phyloP scores from a whole-genome alignment of 768 basidiomycete species.

The Russula griseocarnosa region DNA sequence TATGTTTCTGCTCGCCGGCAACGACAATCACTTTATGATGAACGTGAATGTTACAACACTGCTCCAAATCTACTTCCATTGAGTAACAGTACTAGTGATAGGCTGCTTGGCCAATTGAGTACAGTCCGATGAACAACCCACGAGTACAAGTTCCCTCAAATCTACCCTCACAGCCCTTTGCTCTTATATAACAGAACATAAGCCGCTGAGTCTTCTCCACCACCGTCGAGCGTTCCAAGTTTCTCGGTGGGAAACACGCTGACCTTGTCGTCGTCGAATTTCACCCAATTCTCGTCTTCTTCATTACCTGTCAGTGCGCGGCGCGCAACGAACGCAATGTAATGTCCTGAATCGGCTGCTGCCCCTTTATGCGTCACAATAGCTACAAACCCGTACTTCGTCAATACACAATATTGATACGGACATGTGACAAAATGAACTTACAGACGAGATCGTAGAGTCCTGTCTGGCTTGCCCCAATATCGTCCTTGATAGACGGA shows the following conservation, averaged over 20 bases:
- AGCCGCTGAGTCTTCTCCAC: constrained; percentile 85
- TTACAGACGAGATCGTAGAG: constrained; percentile 88
- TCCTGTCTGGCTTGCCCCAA: constrained; percentile 72
- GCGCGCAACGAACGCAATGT: constrained; percentile 72
- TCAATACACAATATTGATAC: constrained; percentile 14
- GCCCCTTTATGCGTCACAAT: constrained; percentile 98
- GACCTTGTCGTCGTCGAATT: constrained; percentile 96
- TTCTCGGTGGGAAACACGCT: constrained; percentile 83
- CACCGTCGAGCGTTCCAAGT: constrained; percentile 79
- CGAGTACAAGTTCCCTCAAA: background rate
- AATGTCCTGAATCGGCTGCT: constrained; percentile 92
- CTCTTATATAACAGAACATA: constrained; percentile 85
- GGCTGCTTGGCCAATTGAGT: background rate
- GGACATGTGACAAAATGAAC: constrained; percentile 33
- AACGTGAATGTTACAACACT: background rate
- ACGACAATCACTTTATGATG: background rate
- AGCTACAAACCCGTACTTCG: constrained; percentile 42
- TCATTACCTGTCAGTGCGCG: constrained; percentile 37
- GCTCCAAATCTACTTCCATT: background rate
- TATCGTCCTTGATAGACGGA: constrained; percentile 57
- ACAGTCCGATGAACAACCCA: constrained; percentile 17
- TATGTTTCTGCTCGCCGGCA: background rate
- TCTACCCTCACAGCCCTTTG: constrained; percentile 39
- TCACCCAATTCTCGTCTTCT: constrained; percentile 86
- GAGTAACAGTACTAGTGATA: background rate